Percentiles rank a stretch among this genome's conserved stretches.
These are phyloP conservation scores for Ustilago crameri DNA, from an alignment of 1,284 basidiomycete genomes.

Conservation along the genomic window DNA sequence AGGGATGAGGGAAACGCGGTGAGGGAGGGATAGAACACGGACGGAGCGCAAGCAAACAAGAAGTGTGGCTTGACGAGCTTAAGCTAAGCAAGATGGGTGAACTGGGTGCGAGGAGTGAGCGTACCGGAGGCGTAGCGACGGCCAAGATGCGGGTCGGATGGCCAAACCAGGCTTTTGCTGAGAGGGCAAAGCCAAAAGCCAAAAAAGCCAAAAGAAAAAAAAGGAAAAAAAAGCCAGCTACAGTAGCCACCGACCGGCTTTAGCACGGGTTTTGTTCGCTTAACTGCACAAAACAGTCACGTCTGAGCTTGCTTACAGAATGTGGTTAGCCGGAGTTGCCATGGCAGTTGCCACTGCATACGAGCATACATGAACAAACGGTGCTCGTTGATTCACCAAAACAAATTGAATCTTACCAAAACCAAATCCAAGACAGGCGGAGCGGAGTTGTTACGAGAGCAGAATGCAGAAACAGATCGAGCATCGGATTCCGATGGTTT, in stretches of 20 bases:
- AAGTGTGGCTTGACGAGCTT: conserved; percentile 2
- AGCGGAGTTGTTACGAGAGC: background rate
- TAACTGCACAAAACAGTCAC: background rate
- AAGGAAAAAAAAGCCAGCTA: background rate
- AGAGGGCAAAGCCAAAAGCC: background rate
- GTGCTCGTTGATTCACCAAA: too few relatives aligned
- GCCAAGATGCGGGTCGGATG: conserved; percentile 1
- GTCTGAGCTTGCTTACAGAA: too few relatives aligned
- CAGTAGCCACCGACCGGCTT: too few relatives aligned
- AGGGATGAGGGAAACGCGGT: background rate
- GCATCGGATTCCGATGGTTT: background rate
- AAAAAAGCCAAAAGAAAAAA: conserved; percentile 1
- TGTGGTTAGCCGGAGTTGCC: too few relatives aligned
- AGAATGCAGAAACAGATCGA: conserved; percentile 13
- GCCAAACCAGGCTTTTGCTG: too few relatives aligned
- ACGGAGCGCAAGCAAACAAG: background rate
- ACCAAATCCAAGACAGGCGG: conserved; percentile 1
- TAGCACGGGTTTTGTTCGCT: background rate
- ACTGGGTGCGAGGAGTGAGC: conserved; percentile 1
- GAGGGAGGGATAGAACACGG: background rate
- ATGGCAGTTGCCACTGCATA: too few relatives aligned
- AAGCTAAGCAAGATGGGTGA: background rate
- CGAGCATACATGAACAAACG: too few relatives aligned
- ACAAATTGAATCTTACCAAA: too few relatives aligned
- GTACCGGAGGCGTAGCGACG: background rate